Base-by-base conservation (phyloP, 352 stramenopile species). In the Phytopythium montanum region DNA sequence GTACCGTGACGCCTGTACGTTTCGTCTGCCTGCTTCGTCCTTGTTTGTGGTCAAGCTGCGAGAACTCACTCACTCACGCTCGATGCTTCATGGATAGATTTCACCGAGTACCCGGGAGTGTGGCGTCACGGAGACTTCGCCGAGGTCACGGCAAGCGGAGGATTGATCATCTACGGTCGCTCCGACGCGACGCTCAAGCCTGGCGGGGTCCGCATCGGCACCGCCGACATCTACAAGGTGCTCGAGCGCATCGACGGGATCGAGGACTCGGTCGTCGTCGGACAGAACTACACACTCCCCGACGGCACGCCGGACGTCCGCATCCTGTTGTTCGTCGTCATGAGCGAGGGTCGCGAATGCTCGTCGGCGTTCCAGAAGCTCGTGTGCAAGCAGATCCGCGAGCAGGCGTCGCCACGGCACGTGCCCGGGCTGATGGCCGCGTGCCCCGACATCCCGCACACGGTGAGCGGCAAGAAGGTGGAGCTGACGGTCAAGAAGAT, bases 81-180 rank as follows among this genome's bases (percentile, higher is more conserved):
- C n/a, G 12, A 36, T 16, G 56, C 48, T 3, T 23, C 18, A 2
- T 34, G 7, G 31, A 33, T 49, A 88, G 79, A 95, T 59, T 96
- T 96, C 63, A 82, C 87, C 42, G 81, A 76, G 33, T 93, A 90
- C 54, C 68, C 72, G 34, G 76, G 81, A 21, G 76, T 92, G 16
- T 95, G 87, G 87, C 74, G 76, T 28, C 87, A 95, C 44, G 87
- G 87, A 21, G 87, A 96, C 65, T 96, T 91, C 68, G 79, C 79
- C 21, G 75, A 88, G 49, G 73, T 90, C 28, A 89, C 75, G 25
- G 68, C 75, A 44, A 70, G 81, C 59, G 66, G 79, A 21, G 84
- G 81, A 10, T 64, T 93, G 28, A 69, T 93, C 28, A 87, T 93
- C 56, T 87, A 87, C 34, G 84, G 84, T n/a, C 81, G 84, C 28